Conservation (phyloP, 495 filamentous ascomycete genomes). For the Aspergillus ostianus region DNA sequence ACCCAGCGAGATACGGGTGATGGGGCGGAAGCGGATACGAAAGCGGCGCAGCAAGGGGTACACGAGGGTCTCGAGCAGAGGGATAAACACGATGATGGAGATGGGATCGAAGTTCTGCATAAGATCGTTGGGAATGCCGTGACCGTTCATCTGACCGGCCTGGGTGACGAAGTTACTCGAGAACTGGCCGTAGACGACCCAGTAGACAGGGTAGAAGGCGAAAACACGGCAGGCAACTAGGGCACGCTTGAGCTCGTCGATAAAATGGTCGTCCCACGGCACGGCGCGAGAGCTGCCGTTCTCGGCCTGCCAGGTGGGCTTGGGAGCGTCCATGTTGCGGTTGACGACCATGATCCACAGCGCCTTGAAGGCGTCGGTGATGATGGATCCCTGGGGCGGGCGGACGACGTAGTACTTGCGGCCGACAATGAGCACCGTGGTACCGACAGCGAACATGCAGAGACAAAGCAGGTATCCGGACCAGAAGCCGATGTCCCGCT, state of each 20-base stretch:
- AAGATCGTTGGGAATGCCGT: constrained; percentile 68
- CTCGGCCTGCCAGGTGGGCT: constrained; percentile 56
- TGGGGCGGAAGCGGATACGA: constrained; percentile 66
- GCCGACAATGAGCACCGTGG: constrained; percentile 51
- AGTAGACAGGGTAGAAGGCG: constrained; percentile 58
- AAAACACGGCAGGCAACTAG: constrained; percentile 62
- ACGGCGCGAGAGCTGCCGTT: constrained; percentile 33
- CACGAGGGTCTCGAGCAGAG: constrained; percentile 63
- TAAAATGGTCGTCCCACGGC: constrained; percentile 61
- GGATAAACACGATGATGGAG: constrained; percentile 69
- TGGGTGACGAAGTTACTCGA: constrained; percentile 58
- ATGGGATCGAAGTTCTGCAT: constrained; percentile 77
- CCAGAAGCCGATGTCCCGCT: constrained; percentile 70
- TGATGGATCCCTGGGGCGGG: constrained; percentile 62
- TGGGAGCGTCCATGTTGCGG: constrained; percentile 57
- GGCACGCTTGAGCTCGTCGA: constrained; percentile 61
- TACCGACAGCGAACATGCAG: constrained; percentile 56
- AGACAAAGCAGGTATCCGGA: constrained; percentile 69
- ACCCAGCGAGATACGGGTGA: constrained; percentile 72
- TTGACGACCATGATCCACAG: constrained; percentile 57
- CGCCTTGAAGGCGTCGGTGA: constrained; percentile 59
- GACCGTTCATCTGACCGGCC: constrained; percentile 52
- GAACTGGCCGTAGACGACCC: constrained; percentile 61
- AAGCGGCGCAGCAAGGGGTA: constrained; percentile 65
- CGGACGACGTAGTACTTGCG: constrained; percentile 59